Conservation (phyloP, 2,329 filamentous ascomycete species). For the Fusarium sp. region DNA sequence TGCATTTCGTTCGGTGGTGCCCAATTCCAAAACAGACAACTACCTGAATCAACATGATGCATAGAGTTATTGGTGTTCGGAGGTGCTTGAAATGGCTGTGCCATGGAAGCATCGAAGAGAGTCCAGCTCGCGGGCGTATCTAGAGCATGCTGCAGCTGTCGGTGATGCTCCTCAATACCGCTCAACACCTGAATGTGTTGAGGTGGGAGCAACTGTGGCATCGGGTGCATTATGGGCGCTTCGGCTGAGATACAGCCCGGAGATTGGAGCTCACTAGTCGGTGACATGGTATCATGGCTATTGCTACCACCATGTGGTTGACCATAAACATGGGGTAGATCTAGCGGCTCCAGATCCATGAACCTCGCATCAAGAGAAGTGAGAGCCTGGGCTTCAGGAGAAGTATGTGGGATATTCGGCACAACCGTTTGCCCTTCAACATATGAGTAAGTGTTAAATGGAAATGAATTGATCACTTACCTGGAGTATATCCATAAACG, state of each 20-base stretch:
- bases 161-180: background rate
- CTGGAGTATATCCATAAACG: slow-evolving; percentile 7
- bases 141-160: background rate
- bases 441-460: background rate
- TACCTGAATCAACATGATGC: background rate
- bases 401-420: background rate
- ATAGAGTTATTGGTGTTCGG: background rate
- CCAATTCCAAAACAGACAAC: background rate
- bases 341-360: background rate
- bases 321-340: background rate
- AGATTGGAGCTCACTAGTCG: background rate
- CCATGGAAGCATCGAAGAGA: background rate
- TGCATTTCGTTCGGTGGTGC: background rate
- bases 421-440: background rate
- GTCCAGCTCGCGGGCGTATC: background rate
- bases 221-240: background rate
- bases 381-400: background rate
- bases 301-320: background rate
- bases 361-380: background rate
- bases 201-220: background rate
- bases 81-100: background rate
- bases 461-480: background rate
- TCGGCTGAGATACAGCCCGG: background rate
- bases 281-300: background rate
- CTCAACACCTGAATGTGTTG: background rate